Evolutionary conservation across 805 yeast species (phyloP).

Genomic region (Sporopachydermia lactativora): DNA sequence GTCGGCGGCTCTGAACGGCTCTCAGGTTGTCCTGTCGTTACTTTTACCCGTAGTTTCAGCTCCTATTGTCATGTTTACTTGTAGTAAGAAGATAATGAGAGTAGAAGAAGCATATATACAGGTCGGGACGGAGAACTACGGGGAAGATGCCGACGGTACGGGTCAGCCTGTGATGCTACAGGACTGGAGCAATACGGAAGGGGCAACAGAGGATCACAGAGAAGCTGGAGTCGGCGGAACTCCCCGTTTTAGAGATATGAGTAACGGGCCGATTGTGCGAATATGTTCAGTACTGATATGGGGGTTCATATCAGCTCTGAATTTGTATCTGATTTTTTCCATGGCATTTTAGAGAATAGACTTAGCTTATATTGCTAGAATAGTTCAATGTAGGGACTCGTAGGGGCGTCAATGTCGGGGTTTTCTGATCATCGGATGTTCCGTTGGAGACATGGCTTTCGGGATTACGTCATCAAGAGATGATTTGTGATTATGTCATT

Average conservation of each 20-base stretch:
- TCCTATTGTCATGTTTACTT: slow-evolving; percentile 73
- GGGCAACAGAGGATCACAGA: slow-evolving; percentile 2
- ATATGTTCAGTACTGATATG: slow-evolving; percentile 46
- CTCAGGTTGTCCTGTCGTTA: slow-evolving; percentile 72
- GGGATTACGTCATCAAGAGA: too few relatives aligned
- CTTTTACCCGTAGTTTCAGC: slow-evolving; percentile 81
- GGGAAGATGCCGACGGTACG: neutral
- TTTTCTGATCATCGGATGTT: too few relatives aligned
- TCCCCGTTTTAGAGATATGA: slow-evolving; percentile 40
- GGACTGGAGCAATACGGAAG: slow-evolving; percentile 10
- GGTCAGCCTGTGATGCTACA: slow-evolving; percentile 20
- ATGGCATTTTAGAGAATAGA: slow-evolving; percentile 23
- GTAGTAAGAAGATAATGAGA: slow-evolving; percentile 51
- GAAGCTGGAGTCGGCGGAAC: slow-evolving; percentile 11
- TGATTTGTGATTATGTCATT: too few relatives aligned
- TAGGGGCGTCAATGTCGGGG: too few relatives aligned
- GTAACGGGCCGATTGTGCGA: slow-evolving; percentile 46
- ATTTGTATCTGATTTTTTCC: slow-evolving; percentile 49
- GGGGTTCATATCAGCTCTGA: slow-evolving; percentile 57
- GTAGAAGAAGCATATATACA: slow-evolving; percentile 23
- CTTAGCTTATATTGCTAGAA: too few relatives aligned
- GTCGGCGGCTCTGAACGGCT: slow-evolving; percentile 50
- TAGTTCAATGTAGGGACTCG: too few relatives aligned
- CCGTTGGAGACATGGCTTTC: too few relatives aligned
- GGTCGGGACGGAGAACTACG: slow-evolving; percentile 10